Conservation (phyloP, 306 rosid genomes). For the Senna siamea region DNA sequence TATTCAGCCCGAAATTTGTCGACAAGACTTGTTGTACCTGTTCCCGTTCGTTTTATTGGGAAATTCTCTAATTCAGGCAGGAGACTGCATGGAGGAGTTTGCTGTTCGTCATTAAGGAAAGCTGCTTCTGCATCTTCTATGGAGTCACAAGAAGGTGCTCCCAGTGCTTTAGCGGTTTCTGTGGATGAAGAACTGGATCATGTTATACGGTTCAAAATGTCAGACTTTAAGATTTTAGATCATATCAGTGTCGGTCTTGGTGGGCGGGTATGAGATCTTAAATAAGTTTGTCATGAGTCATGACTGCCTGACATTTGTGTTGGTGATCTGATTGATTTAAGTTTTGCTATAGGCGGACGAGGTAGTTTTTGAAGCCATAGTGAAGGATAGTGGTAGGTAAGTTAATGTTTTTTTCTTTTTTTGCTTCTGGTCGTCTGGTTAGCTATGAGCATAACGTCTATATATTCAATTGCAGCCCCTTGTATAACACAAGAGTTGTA, state of each 20-base stretch:
- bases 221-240: constrained; percentile 74
- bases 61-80: constrained; percentile 35
- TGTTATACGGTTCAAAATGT: constrained; percentile 77
- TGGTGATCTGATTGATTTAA: constrained; percentile 45
- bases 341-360: constrained; percentile 75
- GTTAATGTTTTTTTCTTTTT: constrained; percentile 37
- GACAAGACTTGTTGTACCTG: constrained; percentile 57
- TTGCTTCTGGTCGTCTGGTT: constrained; percentile 26
- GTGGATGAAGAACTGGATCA: constrained; percentile 84
- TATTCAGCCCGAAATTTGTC: constrained; percentile 58
- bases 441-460: constrained; percentile 40
- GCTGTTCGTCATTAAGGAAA: constrained; percentile 55
- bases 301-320: constrained; percentile 24
- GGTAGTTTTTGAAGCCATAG: constrained; percentile 77
- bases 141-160: constrained; percentile 53
- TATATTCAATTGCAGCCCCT: constrained; percentile 67
- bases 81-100: constrained; percentile 44
- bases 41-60: constrained; percentile 50
- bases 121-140: constrained; percentile 52
- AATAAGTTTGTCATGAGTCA: constrained; percentile 22
- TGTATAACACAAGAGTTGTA: constrained; percentile 75
- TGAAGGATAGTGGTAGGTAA: constrained; percentile 74
- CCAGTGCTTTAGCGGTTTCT: constrained; percentile 39
- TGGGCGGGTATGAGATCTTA: constrained; percentile 79
- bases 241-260: constrained; percentile 82